These are phyloP conservation scores for Iberis pinnata DNA, from an alignment of 345 rosid species.

Conservation along the genomic window DNA sequence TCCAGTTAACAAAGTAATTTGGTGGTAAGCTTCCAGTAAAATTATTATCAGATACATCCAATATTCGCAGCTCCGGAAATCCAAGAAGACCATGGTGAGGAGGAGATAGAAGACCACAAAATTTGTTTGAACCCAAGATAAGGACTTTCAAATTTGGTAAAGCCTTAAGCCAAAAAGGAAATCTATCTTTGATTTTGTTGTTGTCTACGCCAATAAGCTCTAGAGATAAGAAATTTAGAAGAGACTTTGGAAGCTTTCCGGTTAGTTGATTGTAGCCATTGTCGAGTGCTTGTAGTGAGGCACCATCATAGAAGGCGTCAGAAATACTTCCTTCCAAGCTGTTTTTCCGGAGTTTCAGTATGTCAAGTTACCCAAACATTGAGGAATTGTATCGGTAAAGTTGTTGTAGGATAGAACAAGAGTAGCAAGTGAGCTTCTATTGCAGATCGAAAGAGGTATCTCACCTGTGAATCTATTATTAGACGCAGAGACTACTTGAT, in stretches of 20 bases:
- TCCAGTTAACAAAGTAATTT: constrained; percentile 12
- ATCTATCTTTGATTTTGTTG: constrained; percentile 13
- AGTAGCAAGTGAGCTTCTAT: neutral
- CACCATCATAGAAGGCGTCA: neutral
- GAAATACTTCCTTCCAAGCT: constrained; percentile 17
- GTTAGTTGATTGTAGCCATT: constrained; percentile 7
- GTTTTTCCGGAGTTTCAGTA: constrained; percentile 15
- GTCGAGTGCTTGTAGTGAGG: neutral
- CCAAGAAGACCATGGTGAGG: too few species aligned
- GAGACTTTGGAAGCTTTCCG: constrained; percentile 21
- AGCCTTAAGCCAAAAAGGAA: constrained; percentile 24
- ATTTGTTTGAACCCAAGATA: neutral
- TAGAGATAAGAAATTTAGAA: neutral
- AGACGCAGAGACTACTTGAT: too few species aligned
- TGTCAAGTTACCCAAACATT: neutral
- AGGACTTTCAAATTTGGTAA: neutral
- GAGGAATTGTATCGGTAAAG: constrained; percentile 15
- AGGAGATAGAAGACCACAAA: too few species aligned
- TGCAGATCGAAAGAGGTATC: constrained; percentile 16
- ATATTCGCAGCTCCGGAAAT: too few species aligned
- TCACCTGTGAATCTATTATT: constrained; percentile 18
- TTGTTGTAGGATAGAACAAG: constrained; percentile 11
- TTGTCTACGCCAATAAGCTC: neutral
- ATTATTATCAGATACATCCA: too few species aligned
- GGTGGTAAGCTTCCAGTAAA: too few species aligned